Base-by-base conservation (phyloP, 768 basidiomycete genomes). In the Fibroporia radiculosa region DNA sequence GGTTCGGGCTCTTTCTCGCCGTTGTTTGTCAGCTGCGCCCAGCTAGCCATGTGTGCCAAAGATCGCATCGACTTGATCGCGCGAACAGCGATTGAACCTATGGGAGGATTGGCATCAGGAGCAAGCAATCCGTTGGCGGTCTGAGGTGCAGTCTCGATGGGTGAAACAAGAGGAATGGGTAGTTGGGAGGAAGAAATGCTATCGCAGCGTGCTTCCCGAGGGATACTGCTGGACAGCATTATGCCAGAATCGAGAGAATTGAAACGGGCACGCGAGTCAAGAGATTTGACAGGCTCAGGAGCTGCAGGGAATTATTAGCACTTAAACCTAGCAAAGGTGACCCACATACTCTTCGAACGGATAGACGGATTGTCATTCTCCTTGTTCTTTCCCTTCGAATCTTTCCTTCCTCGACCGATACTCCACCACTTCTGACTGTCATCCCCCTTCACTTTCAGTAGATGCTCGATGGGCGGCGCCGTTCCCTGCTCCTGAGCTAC, bases 401-500 rank as follows among this genome's bases (percentile, higher is more conserved):
- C 85, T 57, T 80, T 87, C 53, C 82, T 64, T 8, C 83, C 83
- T 12, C 84, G 66, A 5, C 84, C 80, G 47, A 90, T 80, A 50
- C 75, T 89, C 88, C 86, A 90, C 85, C 86, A 90, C 61, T 80
- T 84, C 56, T 73, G 71, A 54, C 70, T 76, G 49, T 72, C 68
- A 34, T 72, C 71, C 22, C 48, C 59, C 60, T 72, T 75, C 44
- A 67, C 49, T 55, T 68, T 69, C 45, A 66, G 56, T 47, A 58
- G 34, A 16, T 55, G 49, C 35, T 46, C 53, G 49, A 39, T 50
- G 50, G 57, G 55, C n/a, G n/a, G n/a, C 55, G 45, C 48, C 35
- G 45, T n/a, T 52, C 60, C 60, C 28, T 46, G 44, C 54, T 66
- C 69, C 47, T 62, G 47, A 31, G 46, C 40, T 8, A 48, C 42